Percentiles rank a stretch among this genome's conserved stretches.
phyloP scores from a whole-genome alignment of 352 stramenopile genomes.

The Blastocystis sp. region DNA sequence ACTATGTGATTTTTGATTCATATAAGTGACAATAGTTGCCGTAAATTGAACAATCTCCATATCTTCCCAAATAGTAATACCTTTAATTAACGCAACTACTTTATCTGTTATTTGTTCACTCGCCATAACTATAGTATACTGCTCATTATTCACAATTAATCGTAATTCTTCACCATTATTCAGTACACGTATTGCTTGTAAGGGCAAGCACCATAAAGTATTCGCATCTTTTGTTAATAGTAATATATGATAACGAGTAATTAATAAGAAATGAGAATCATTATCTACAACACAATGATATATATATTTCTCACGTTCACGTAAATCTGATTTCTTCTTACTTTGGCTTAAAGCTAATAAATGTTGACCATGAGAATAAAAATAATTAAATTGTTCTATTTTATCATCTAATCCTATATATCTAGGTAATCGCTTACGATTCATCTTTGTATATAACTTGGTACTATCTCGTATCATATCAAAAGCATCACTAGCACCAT shows the following conservation, averaged over 20 bases:
- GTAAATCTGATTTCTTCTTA: background rate
- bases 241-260: slow-evolving; percentile 22
- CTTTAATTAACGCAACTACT: too few species aligned
- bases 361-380: background rate
- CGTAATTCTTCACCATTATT: slow-evolving; percentile 15
- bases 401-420: slow-evolving; percentile 14
- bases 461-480: slow-evolving; percentile 61
- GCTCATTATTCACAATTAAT: background rate
- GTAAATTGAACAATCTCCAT: too few species aligned
- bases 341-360: background rate
- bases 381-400: slow-evolving; percentile 3
- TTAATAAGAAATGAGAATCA: slow-evolving; percentile 8
- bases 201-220: slow-evolving; percentile 4
- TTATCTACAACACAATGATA: slow-evolving; percentile 5
- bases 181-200: background rate
- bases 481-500: slow-evolving; percentile 55
- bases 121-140: too few species aligned
- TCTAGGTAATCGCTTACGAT: slow-evolving; percentile 53
- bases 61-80: too few species aligned
- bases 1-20: too few species aligned
- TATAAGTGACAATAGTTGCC: too few species aligned
- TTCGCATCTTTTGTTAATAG: background rate
- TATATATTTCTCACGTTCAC: slow-evolving; percentile 10
- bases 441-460: slow-evolving; percentile 52
- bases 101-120: too few species aligned